phyloP scores from a whole-genome alignment of 306 rosid species.

The Acacia confusa region DNA sequence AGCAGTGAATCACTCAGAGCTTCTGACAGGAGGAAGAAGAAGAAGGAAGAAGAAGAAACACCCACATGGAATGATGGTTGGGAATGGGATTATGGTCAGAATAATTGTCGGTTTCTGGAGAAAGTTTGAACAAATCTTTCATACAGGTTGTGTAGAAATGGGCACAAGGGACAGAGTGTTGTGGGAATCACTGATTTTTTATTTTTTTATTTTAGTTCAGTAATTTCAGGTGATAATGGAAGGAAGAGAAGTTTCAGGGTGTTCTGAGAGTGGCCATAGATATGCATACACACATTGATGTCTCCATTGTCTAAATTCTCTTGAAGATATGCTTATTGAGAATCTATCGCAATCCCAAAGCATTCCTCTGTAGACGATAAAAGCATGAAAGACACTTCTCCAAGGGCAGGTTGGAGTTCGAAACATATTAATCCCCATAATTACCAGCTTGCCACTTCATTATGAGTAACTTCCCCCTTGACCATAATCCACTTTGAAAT shows the following conservation, averaged over 20 bases:
- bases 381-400: slow-evolving; percentile 20
- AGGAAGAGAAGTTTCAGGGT: slow-evolving; percentile 35
- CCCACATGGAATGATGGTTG: slow-evolving; percentile 81
- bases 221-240: slow-evolving; percentile 13
- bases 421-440: background rate
- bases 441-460: slow-evolving; percentile 25
- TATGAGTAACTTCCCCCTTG: background rate
- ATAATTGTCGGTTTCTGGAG: slow-evolving; percentile 57
- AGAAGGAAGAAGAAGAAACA: slow-evolving; percentile 18
- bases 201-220: slow-evolving; percentile 24
- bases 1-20: slow-evolving; percentile 18
- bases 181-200: slow-evolving; percentile 38
- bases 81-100: slow-evolving; percentile 52
- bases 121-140: slow-evolving; percentile 35
- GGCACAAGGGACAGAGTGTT: slow-evolving; percentile 44
- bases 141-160: slow-evolving; percentile 80
- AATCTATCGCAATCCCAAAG: slow-evolving; percentile 30
- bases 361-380: slow-evolving; percentile 41
- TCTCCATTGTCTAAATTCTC: slow-evolving; percentile 27
- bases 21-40: background rate
- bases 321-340: background rate
- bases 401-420: slow-evolving; percentile 14
- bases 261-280: slow-evolving; percentile 8
- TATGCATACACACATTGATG: background rate
- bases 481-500: background rate